Conservation (phyloP, 225 moss, liverwort and hornwort genomes). For the Pleurozium schreberi region DNA sequence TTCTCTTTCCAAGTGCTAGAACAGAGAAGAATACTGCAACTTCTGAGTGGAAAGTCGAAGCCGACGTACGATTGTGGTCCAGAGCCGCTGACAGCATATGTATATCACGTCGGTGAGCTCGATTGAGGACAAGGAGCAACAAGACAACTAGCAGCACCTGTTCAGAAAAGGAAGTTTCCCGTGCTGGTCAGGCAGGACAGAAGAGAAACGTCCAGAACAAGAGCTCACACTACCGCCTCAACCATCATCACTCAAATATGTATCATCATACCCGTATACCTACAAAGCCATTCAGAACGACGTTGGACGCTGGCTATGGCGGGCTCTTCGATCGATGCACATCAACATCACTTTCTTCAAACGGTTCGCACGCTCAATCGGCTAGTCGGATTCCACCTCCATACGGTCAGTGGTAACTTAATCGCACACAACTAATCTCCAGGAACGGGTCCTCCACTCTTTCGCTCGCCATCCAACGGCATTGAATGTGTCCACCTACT, state of each 20-base stretch:
- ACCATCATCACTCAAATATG: conserved; percentile 9
- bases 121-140: not conserved
- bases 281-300: not conserved
- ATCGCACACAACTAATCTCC: not conserved
- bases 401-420: not conserved
- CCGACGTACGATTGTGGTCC: not conserved
- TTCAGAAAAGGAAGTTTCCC: not conserved
- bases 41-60: not conserved
- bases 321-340: conserved; percentile 3
- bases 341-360: conserved; percentile 5
- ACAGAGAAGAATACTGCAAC: not conserved
- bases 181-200: not conserved
- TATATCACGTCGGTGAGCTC: not conserved
- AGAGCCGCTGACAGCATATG: not conserved
- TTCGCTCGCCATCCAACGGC: conserved; percentile 12
- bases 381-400: conserved; percentile 5
- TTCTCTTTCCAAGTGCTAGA: not conserved
- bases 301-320: conserved; percentile 6
- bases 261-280: conserved; percentile 1
- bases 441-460: conserved; percentile 15
- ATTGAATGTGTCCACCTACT: conserved; percentile 3
- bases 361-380: conserved; percentile 5
- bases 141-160: not conserved
- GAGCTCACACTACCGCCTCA: not conserved
- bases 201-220: not conserved